Evolutionary conservation across 192 early-diverging fungal species (phyloP), one percentile per base, ranked within the genome.

Genomic region (Dissophora globulifera): DNA sequence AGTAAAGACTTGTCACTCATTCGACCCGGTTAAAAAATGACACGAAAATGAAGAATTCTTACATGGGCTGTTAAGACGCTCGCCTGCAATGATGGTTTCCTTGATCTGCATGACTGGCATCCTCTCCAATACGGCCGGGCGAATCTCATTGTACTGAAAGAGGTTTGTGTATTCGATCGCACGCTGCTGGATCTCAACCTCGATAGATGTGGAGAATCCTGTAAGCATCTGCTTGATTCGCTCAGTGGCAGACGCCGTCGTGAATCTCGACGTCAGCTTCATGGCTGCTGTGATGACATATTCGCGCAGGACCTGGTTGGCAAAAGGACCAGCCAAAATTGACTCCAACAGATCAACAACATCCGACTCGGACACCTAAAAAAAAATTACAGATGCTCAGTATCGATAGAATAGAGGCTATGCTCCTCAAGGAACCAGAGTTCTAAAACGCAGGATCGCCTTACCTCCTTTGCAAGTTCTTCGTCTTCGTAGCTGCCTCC

Each of bases 111-210:
- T 90, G 17, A 93, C 89, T 1, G 98, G 97, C 91, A 99, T 96
- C 43, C 94, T 86, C 59, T 99, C 98, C 33, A 98, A 70, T n/a
- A 95, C 86, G 30, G 89, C 92, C 8, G 87, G 84, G 26, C 90
- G 88, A 45, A 94, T 91, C 57, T 48, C 46, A 52, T 93, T 81
- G 78, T 92, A 84, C 45, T 90, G 90, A 56, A 95, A 90, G 16
- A 98, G 81, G 51, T 91, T 88, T 13, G 80, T 84, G 69, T 90
- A 98, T 82, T 99, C 98, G 9, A 95, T 92, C 6, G 96, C 94
- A 38, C 98, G 92, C 70, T 95, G 90, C 75, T 99, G 98, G 50
- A 95, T 89, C 80, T 99, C 98, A 1, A 94, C 87, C 65, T 96
- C 91, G 55, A 92, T 89, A 52, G 93, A 91, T 9, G 82, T 84